These are phyloP conservation scores for Cystofilobasidium capitatum DNA, from an alignment of 768 basidiomycete genomes.

Conservation along the genomic window DNA sequence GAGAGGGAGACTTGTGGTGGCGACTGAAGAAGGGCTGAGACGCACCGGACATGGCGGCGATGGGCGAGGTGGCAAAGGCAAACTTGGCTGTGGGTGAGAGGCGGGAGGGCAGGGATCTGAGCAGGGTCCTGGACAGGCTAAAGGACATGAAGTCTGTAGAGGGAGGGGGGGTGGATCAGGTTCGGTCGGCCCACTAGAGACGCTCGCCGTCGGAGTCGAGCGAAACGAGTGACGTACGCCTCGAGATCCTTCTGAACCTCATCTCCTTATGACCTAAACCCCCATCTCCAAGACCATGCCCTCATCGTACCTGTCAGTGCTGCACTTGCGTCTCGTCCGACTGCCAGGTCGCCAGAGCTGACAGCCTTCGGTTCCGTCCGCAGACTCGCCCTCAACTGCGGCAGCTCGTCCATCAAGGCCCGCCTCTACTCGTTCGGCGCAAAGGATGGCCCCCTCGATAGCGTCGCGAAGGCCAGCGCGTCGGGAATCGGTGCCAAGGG, in stretches of 20 bases:
- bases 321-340: neutral
- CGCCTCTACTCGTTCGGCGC: constrained; percentile 50
- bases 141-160: neutral
- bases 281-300: neutral
- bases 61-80: neutral
- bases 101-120: neutral
- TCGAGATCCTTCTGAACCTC: too few species aligned
- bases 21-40: neutral
- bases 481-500: constrained; percentile 36
- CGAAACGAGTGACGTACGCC: too few species aligned
- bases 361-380: neutral
- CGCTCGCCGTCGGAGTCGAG: too few species aligned
- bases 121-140: neutral
- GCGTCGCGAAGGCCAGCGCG: constrained; percentile 31
- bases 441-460: constrained; percentile 28
- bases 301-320: neutral
- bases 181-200: neutral
- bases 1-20: neutral
- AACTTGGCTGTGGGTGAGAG: neutral
- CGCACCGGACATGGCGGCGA: neutral
- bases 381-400: constrained; percentile 7
- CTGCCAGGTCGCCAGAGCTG: neutral
- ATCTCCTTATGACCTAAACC: too few species aligned
- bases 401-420: constrained; percentile 65
- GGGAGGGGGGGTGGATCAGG: neutral